Evolutionary conservation across 2,329 filamentous ascomycete genomes (phyloP).

Genomic region (Gremmenia infestans): DNA sequence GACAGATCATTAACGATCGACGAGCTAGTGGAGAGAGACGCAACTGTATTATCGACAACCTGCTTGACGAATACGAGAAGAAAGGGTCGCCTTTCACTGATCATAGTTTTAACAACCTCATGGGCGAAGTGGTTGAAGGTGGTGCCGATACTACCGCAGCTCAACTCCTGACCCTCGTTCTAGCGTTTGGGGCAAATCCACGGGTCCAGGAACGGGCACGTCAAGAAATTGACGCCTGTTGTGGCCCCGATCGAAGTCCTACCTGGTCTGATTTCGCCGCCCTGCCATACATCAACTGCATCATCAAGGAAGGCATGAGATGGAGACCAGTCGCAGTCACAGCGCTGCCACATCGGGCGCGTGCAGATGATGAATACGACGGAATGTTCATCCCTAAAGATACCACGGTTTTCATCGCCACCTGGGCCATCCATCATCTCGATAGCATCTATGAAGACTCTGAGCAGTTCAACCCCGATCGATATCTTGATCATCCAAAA

Average conservation of each 20-base stretch:
- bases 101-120: not conserved
- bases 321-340: constrained; percentile 31
- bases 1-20: too few relatives aligned
- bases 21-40: too few relatives aligned
- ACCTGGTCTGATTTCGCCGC: constrained; percentile 28
- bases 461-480: constrained; percentile 55
- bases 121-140: constrained; percentile 39
- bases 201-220: constrained; percentile 39
- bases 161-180: constrained; percentile 33
- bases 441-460: constrained; percentile 54
- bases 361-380: constrained; percentile 37
- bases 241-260: constrained; percentile 34
- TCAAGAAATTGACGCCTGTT: constrained; percentile 35
- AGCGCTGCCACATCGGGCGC: constrained; percentile 33
- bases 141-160: constrained; percentile 35
- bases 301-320: constrained; percentile 35
- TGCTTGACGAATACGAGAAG: not conserved
- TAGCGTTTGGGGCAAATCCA: constrained; percentile 31
- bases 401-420: constrained; percentile 38
- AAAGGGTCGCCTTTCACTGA: constrained; percentile 25
- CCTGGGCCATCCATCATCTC: constrained; percentile 52
- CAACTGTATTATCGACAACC: not conserved
- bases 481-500: constrained; percentile 29
- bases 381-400: constrained; percentile 40
- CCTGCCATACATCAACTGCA: constrained; percentile 36